phyloP scores from a whole-genome alignment of 768 basidiomycete genomes.

The Pholiota conissans region DNA sequence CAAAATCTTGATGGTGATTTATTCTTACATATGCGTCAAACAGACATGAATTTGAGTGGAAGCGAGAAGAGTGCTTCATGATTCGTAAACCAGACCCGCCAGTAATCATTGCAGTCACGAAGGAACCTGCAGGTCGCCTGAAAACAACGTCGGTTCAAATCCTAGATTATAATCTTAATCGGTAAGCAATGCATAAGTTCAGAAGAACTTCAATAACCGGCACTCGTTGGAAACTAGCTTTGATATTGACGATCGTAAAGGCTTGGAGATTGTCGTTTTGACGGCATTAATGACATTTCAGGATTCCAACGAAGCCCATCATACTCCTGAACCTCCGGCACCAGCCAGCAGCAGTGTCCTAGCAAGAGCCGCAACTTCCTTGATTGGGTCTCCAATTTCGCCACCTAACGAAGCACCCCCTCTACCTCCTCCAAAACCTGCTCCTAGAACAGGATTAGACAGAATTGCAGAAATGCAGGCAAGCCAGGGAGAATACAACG shows the following conservation, averaged over 20 bases:
- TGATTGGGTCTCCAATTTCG: conserved; percentile 6
- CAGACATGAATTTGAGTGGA: conserved; percentile 88
- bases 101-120: conserved; percentile 80
- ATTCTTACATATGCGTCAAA: conserved; percentile 1
- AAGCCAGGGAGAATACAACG: conserved; percentile 69
- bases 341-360: conserved; percentile 9
- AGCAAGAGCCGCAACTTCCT: conserved; percentile 15
- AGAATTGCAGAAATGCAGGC: conserved; percentile 74
- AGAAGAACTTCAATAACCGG: neutral
- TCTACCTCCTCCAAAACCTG: conserved; percentile 56
- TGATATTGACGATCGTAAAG: conserved; percentile 83
- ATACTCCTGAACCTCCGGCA: conserved; percentile 26
- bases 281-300: conserved; percentile 77
- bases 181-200: conserved; percentile 43
- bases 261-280: conserved; percentile 79
- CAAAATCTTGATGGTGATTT: neutral
- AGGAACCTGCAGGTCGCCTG: conserved; percentile 66
- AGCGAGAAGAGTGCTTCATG: conserved; percentile 79
- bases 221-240: conserved; percentile 46
- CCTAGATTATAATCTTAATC: conserved; percentile 81
- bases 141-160: conserved; percentile 72
- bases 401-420: conserved; percentile 30
- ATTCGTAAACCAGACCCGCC: conserved; percentile 86
- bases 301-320: conserved; percentile 62
- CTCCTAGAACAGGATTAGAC: conserved; percentile 64